A percentile compares a stretch with the other conserved stretches of the same genome.
phyloP scores from a whole-genome alignment of 192 early-diverging fungal species.

The Lunasporangiospora selenospora region DNA sequence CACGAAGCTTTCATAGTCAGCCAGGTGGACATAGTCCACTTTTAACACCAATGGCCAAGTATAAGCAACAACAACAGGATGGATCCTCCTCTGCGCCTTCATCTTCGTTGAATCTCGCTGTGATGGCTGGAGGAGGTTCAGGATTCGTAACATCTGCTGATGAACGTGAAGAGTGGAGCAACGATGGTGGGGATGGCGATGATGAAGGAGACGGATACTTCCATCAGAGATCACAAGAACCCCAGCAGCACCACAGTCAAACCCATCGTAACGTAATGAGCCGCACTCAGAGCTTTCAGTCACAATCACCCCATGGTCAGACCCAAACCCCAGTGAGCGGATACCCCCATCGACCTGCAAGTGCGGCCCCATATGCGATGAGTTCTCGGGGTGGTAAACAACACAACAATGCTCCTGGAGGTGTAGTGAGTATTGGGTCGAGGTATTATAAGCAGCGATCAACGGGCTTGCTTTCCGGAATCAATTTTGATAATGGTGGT shows the following conservation, averaged over 20 bases:
- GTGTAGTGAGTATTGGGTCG: no score
- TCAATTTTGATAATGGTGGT: constrained; percentile 31
- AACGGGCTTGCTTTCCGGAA: constrained; percentile 27
- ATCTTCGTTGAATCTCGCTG: constrained; percentile 15
- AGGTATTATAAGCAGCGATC: constrained; percentile 44
- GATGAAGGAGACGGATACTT: constrained; percentile 34
- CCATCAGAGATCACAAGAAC: constrained; percentile 5
- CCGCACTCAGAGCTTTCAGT: no score
- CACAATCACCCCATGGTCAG: no score
- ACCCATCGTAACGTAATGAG: no score
- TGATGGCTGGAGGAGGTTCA: constrained; percentile 4
- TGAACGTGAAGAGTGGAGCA: constrained; percentile 46
- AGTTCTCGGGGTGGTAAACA: no score
- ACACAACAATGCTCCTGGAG: no score
- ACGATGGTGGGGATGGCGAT: constrained; percentile 33
- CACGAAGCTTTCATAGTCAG: constrained; percentile 24
- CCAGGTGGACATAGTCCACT: constrained; percentile 20
- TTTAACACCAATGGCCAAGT: constrained; percentile 31
- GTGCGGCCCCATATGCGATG: no score
- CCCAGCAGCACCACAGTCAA: constrained; percentile 1
- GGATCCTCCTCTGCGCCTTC: constrained; percentile 36
- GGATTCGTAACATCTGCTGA: constrained; percentile 38
- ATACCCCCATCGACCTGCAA: no score
- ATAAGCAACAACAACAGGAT: constrained; percentile 37
- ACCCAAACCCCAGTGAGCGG: no score